phyloP scores from a whole-genome alignment of 495 filamentous ascomycete genomes.

The Bryoglossum gracile region DNA sequence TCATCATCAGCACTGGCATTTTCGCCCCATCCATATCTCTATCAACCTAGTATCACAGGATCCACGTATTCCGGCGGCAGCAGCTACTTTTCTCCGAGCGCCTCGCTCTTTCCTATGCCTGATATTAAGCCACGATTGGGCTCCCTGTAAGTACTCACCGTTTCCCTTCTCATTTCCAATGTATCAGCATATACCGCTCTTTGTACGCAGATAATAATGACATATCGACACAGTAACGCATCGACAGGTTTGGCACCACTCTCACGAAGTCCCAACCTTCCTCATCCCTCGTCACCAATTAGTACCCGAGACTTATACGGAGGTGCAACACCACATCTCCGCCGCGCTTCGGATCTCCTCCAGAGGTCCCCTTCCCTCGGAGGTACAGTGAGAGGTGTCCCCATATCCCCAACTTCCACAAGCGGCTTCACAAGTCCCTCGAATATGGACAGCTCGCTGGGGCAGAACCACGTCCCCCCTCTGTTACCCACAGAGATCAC shows the following conservation, averaged over 20 bases:
- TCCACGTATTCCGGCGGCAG: conserved; percentile 16
- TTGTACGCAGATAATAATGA: conserved; percentile 17
- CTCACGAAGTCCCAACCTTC: conserved; percentile 42
- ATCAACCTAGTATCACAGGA: conserved; percentile 16
- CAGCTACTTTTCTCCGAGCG: conserved; percentile 15
- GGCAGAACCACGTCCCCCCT: conserved; percentile 43
- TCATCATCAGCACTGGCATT: conserved; percentile 15
- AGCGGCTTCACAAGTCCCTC: conserved; percentile 31
- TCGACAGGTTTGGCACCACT: conserved; percentile 49
- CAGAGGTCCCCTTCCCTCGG: conserved; percentile 42
- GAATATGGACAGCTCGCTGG: conserved; percentile 22
- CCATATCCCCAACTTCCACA: conserved; percentile 43
- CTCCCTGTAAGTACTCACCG: conserved; percentile 21
- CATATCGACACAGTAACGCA: conserved; percentile 37
- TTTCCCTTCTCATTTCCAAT: background rate
- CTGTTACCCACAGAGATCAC: conserved; percentile 50
- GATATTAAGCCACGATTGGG: conserved; percentile 25
- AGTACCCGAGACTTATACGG: conserved; percentile 44
- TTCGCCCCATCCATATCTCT: conserved; percentile 16
- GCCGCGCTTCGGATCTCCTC: conserved; percentile 40
- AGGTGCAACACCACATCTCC: conserved; percentile 38
- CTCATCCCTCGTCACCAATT: conserved; percentile 39
- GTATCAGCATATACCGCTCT: conserved; percentile 1
- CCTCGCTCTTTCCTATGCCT: conserved; percentile 19
- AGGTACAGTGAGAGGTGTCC: conserved; percentile 39